Conservation (phyloP, 1,139 yeast species). For the Pichia sp. region DNA sequence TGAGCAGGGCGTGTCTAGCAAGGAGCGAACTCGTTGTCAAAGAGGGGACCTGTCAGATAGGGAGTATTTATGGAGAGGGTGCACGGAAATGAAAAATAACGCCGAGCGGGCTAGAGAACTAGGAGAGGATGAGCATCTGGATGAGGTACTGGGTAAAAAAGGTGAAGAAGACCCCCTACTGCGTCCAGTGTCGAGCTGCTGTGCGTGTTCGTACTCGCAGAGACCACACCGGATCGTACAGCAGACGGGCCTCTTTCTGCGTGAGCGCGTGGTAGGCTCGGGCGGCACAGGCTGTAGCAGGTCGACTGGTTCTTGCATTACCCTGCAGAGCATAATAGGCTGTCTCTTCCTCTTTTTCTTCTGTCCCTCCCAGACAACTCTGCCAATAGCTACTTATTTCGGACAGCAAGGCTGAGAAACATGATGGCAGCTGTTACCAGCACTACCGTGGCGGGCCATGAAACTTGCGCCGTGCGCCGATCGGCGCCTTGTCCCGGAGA, state of each 20-base stretch:
- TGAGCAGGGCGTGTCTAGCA: constrained; percentile 41
- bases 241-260: not conserved
- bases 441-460: too few species aligned
- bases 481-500: too few species aligned
- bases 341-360: too few species aligned
- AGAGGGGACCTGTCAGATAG: constrained; percentile 38
- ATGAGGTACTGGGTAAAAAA: constrained; percentile 36
- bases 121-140: constrained; percentile 35
- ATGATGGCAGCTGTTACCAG: too few species aligned
- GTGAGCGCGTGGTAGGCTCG: constrained; percentile 1
- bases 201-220: not conserved
- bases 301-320: not conserved
- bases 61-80: constrained; percentile 37
- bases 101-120: constrained; percentile 36
- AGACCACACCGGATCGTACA: not conserved
- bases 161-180: constrained; percentile 14
- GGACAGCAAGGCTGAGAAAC: too few species aligned
- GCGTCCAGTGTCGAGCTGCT: too few species aligned
- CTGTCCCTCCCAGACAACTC: too few species aligned
- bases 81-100: constrained; percentile 36
- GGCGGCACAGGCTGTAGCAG: not conserved
- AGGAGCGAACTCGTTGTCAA: constrained; percentile 43
- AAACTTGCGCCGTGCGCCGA: too few species aligned
- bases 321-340: too few species aligned
- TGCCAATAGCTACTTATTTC: too few species aligned